Evolutionary conservation across 768 basidiomycete genomes (phyloP).

Genomic region (Mrakia hoshinonis): DNA sequence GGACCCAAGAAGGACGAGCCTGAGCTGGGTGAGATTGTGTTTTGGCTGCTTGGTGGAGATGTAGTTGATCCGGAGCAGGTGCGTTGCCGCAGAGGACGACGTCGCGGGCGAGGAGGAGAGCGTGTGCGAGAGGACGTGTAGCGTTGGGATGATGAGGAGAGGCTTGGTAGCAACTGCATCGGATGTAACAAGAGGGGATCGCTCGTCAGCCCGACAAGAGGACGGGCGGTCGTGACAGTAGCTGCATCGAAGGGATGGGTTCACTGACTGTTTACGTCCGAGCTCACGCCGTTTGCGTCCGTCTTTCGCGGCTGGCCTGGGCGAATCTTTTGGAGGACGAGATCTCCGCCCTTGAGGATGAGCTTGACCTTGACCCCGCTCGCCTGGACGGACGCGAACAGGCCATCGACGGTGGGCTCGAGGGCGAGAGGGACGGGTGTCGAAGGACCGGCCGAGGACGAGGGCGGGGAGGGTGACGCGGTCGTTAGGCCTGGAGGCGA

Average conservation of each 20-base stretch:
- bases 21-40: conserved; percentile 1
- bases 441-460: too few relatives aligned
- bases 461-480: too few relatives aligned
- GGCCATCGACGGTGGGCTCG: neutral
- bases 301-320: neutral
- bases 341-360: neutral
- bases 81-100: neutral
- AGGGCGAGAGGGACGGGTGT: too few relatives aligned
- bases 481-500: too few relatives aligned
- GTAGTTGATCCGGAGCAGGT: conserved; percentile 13
- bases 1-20: neutral
- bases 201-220: too few relatives aligned
- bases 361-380: neutral
- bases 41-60: neutral
- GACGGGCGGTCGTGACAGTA: neutral
- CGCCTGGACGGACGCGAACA: neutral
- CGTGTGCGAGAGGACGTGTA: conserved; percentile 13
- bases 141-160: conserved; percentile 9
- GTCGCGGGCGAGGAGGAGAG: neutral
- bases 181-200: neutral
- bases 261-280: neutral
- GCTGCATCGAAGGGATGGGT: neutral
- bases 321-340: neutral
- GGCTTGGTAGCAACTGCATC: neutral
- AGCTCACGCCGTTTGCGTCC: neutral